These are phyloP conservation scores for Chondrostereum purpureum DNA, from an alignment of 1,284 basidiomycete species.

Conservation along the genomic window DNA sequence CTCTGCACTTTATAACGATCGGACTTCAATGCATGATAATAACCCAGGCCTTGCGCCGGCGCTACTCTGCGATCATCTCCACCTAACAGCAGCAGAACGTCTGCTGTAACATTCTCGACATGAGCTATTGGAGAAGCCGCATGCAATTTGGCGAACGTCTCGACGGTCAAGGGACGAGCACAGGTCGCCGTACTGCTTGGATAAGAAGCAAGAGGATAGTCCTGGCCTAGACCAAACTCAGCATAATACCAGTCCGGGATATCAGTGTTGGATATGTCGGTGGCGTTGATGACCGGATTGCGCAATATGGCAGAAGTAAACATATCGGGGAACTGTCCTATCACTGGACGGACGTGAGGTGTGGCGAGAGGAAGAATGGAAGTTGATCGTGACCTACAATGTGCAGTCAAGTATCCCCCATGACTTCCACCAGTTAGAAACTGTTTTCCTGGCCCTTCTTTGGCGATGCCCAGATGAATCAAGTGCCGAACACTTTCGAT, in stretches of 20 bases:
- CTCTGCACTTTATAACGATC: slow-evolving; percentile 19
- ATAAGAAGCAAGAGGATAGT: slow-evolving; percentile 32
- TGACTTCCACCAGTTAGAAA: slow-evolving; percentile 66
- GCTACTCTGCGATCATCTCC: slow-evolving; percentile 57
- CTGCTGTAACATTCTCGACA: slow-evolving; percentile 43
- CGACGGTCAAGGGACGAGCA: slow-evolving; percentile 35
- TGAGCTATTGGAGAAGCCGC: slow-evolving; percentile 52
- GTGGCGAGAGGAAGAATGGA: neutral
- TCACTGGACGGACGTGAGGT: slow-evolving; percentile 28
- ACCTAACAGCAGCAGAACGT: slow-evolving; percentile 58
- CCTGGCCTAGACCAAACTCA: slow-evolving; percentile 43
- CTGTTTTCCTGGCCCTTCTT: slow-evolving; percentile 40
- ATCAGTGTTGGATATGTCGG: slow-evolving; percentile 51
- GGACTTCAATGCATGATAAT: slow-evolving; percentile 59
- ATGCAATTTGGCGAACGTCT: slow-evolving; percentile 38
- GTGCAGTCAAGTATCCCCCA: slow-evolving; percentile 62
- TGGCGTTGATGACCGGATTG: slow-evolving; percentile 65
- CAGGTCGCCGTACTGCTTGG: slow-evolving; percentile 14
- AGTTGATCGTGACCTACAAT: slow-evolving; percentile 39
- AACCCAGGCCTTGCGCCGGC: slow-evolving; percentile 54
- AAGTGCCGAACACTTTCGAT: slow-evolving; percentile 48
- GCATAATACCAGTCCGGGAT: slow-evolving; percentile 69
- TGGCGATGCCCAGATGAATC: slow-evolving; percentile 38
- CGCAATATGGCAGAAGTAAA: slow-evolving; percentile 59
- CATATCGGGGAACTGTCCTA: slow-evolving; percentile 52